phyloP scores from a whole-genome alignment of 2,329 filamentous ascomycete species.

The Microdochium trichocladiopsis region DNA sequence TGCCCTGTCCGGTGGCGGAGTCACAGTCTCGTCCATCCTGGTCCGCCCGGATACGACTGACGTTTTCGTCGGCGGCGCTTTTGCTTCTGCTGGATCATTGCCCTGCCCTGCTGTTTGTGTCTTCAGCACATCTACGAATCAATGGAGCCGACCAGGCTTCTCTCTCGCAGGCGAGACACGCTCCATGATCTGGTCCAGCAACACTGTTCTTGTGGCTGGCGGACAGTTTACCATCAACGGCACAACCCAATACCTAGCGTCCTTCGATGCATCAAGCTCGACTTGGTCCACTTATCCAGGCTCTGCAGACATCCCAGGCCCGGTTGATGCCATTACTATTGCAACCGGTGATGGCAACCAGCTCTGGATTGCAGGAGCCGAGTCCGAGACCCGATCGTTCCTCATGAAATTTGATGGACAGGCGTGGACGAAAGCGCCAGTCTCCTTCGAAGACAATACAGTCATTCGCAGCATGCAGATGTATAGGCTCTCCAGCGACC shows the following conservation, averaged over 20 bases:
- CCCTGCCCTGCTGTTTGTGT: constrained; percentile 77
- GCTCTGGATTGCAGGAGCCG: constrained; percentile 76
- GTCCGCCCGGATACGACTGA: constrained; percentile 63
- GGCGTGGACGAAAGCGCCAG: constrained; percentile 59
- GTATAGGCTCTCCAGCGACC: constrained; percentile 62
- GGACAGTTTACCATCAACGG: constrained; percentile 67
- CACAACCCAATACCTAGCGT: constrained; percentile 60
- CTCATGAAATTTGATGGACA: constrained; percentile 76
- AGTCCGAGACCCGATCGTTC: constrained; percentile 56
- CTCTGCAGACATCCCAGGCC: constrained; percentile 65
- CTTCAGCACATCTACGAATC: constrained; percentile 60
- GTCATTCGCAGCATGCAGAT: constrained; percentile 75
- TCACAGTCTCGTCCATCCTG: constrained; percentile 70
- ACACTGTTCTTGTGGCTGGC: constrained; percentile 65
- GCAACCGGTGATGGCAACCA: constrained; percentile 66
- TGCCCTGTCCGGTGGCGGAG: constrained; percentile 60
- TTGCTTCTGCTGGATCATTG: constrained; percentile 75
- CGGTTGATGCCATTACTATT: constrained; percentile 67
- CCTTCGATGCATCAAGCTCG: constrained; percentile 62
- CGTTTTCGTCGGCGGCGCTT: constrained; percentile 81
- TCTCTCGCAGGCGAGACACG: constrained; percentile 65
- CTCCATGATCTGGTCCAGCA: constrained; percentile 68
- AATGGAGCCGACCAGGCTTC: constrained; percentile 76
- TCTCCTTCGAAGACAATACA: constrained; percentile 57
- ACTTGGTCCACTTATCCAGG: constrained; percentile 59